These are phyloP conservation scores for Boletus eberwhitei DNA, from an alignment of 768 basidiomycete genomes.

Conservation along the genomic window DNA sequence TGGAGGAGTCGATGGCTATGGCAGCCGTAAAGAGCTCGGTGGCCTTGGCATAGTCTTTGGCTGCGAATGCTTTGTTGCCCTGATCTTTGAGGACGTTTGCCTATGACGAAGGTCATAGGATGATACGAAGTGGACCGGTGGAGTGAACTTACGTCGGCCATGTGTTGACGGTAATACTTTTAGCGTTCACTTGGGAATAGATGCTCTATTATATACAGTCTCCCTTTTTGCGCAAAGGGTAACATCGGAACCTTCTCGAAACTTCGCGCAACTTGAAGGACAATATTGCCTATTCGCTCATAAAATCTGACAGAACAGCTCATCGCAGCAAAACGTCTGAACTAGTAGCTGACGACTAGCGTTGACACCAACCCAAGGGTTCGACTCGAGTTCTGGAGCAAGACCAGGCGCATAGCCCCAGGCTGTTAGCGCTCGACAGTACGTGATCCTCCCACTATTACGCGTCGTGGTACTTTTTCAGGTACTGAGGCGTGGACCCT, in stretches of 20 bases:
- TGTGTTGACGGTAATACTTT: slow-evolving; percentile 3
- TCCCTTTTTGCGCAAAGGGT: slow-evolving; percentile 1
- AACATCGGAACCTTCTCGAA: no score
- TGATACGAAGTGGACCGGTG: not conserved
- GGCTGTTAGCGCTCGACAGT: not conserved
- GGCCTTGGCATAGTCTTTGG: slow-evolving; percentile 88
- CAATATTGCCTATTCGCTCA: no score
- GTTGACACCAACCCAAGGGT: no score
- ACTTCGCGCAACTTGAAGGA: no score
- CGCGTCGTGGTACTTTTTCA: not conserved
- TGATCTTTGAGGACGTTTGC: slow-evolving; percentile 75
- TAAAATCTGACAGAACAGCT: no score
- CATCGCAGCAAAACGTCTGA: no score
- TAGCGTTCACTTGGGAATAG: no score
- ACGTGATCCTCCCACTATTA: not conserved
- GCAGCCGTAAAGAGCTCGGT: slow-evolving; percentile 81
- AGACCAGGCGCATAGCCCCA: no score
- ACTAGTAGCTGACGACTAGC: no score
- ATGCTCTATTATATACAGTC: not conserved
- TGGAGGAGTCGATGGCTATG: slow-evolving; percentile 75
- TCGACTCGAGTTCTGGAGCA: no score
- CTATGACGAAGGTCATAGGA: slow-evolving; percentile 31
- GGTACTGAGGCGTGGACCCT: not conserved
- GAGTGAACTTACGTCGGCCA: slow-evolving; percentile 35
- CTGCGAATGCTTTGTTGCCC: slow-evolving; percentile 94